Conservation (phyloP, 305 asterid species). For the Coffea humblotiana region DNA sequence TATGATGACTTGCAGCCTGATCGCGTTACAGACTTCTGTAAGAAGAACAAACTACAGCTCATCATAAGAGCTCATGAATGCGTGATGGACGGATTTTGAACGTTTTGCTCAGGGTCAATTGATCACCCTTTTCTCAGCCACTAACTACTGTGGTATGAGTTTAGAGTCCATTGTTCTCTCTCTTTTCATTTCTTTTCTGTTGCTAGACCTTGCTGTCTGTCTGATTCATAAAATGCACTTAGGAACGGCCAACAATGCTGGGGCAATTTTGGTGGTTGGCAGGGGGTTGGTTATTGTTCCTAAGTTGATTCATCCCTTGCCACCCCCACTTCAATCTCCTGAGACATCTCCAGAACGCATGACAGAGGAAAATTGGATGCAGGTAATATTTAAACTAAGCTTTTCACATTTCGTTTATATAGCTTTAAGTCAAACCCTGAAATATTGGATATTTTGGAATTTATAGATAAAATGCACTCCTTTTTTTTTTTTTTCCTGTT, state of each 20-base stretch:
- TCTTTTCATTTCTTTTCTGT: not conserved
- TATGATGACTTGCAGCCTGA: conserved; percentile 71
- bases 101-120: conserved; percentile 97
- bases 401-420: not conserved
- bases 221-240: conserved; percentile 33
- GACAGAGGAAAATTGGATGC: conserved; percentile 90
- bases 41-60: conserved; percentile 83
- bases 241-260: conserved; percentile 99
- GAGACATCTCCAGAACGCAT: conserved; percentile 93
- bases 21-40: conserved; percentile 93
- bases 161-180: not conserved
- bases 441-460: not conserved
- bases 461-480: not conserved
- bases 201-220: conserved; percentile 3
- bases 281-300: conserved; percentile 93
- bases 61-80: conserved; percentile 98
- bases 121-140: conserved; percentile 96
- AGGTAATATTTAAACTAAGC: conserved; percentile 41
- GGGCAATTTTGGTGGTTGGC: conserved; percentile 93
- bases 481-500: not conserved
- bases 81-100: conserved; percentile 99
- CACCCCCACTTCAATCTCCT: conserved; percentile 92
- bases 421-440: not conserved
- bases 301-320: conserved; percentile 90
- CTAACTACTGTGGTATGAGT: conserved; percentile 92